These are phyloP conservation scores for Populus hybrid DNA, from an alignment of 441 rosid species.

Conservation along the genomic window DNA sequence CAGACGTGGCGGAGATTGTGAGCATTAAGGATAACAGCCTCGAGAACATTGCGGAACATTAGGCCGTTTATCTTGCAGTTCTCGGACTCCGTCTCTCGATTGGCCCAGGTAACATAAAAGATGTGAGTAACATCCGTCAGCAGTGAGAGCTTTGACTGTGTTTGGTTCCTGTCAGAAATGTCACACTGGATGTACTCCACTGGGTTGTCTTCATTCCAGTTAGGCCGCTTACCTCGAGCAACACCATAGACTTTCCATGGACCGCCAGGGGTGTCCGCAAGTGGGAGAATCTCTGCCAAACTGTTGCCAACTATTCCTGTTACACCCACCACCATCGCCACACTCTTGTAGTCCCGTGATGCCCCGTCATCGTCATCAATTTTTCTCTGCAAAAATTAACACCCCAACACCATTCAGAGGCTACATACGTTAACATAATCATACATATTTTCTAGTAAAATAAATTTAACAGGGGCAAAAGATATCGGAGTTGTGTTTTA, in stretches of 20 bases:
- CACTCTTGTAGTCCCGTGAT: slow-evolving; percentile 42
- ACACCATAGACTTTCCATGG: slow-evolving; percentile 83
- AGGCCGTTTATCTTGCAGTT: slow-evolving; percentile 47
- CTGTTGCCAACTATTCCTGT: slow-evolving; percentile 73
- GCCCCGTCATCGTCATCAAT: not conserved
- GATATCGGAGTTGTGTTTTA: not conserved
- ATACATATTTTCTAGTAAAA: too few relatives aligned
- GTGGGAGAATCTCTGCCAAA: slow-evolving; percentile 66
- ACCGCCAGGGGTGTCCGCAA: slow-evolving; percentile 68
- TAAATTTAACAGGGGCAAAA: too few relatives aligned
- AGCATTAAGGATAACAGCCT: slow-evolving; percentile 45
- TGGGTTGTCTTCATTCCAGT: slow-evolving; percentile 52
- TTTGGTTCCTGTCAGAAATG: slow-evolving; percentile 32
- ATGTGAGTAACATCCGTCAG: slow-evolving; percentile 58
- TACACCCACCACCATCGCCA: slow-evolving; percentile 56
- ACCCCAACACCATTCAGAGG: too few relatives aligned
- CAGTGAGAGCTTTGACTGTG: slow-evolving; percentile 42
- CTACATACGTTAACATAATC: too few relatives aligned
- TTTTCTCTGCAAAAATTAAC: not conserved
- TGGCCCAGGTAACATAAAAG: slow-evolving; percentile 57
- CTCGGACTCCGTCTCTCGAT: slow-evolving; percentile 38
- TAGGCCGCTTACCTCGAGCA: slow-evolving; percentile 59
- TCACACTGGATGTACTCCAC: slow-evolving; percentile 70
- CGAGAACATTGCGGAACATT: slow-evolving; percentile 60
- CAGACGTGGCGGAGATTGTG: slow-evolving; percentile 64